These are phyloP conservation scores for Jaminaea rosea DNA, from an alignment of 1,284 basidiomycete genomes.

Conservation along the genomic window DNA sequence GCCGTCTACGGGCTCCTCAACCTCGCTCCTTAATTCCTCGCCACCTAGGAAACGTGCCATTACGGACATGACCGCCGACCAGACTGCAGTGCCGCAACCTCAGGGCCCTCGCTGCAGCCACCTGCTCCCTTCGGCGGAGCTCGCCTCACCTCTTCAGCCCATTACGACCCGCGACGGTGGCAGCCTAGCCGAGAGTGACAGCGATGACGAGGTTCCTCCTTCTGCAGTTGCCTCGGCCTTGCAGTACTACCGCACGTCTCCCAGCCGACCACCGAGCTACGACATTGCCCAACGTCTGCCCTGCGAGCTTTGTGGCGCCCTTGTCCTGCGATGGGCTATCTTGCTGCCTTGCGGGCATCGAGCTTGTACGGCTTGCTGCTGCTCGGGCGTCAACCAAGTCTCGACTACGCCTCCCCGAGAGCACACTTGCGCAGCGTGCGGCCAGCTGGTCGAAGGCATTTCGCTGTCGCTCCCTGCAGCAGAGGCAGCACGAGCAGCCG, in stretches of 20 bases:
- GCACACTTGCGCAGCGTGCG: constrained; percentile 8
- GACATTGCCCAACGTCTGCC: too few species aligned
- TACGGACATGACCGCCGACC: too few species aligned
- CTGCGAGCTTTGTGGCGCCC: constrained; percentile 8
- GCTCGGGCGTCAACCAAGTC: constrained; percentile 9
- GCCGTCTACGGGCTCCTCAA: too few species aligned
- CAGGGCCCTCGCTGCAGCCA: too few species aligned
- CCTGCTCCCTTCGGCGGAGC: too few species aligned
- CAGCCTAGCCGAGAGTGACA: too few species aligned
- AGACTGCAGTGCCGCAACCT: too few species aligned
- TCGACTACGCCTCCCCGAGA: constrained; percentile 7
- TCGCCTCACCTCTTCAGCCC: too few species aligned
- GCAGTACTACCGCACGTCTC: constrained; percentile 1
- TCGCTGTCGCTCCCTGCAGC: constrained; percentile 1
- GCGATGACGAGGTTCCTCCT: not conserved
- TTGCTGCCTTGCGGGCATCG: constrained; percentile 9
- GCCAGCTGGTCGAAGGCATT: constrained; percentile 1
- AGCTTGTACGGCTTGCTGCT: constrained; percentile 8
- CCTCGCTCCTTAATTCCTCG: too few species aligned
- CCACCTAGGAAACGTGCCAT: too few species aligned
- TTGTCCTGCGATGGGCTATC: constrained; percentile 2
- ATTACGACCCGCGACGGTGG: too few species aligned
- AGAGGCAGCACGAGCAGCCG: not conserved
- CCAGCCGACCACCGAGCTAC: too few species aligned
- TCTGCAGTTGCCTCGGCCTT: not conserved